phyloP scores from a whole-genome alignment of 768 basidiomycete species.

The Calocybe indica region DNA sequence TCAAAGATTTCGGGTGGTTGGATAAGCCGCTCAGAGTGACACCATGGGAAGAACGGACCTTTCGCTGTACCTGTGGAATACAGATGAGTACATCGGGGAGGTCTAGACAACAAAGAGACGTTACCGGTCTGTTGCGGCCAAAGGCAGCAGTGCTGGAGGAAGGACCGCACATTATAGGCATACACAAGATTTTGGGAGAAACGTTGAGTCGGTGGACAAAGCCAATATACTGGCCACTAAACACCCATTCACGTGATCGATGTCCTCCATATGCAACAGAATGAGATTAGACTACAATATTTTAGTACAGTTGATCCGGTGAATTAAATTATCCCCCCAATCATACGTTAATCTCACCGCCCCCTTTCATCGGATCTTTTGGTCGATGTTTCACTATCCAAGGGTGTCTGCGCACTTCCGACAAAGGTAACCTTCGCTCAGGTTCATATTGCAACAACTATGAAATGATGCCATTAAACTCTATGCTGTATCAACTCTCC shows the following conservation, averaged over 20 bases:
- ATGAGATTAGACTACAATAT: neutral
- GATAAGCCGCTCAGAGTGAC: neutral
- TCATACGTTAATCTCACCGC: slow-evolving; percentile 5
- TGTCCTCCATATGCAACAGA: slow-evolving; percentile 3
- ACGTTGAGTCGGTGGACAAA: neutral
- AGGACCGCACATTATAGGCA: slow-evolving; percentile 39
- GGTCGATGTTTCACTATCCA: slow-evolving; percentile 76
- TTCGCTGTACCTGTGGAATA: slow-evolving; percentile 36
- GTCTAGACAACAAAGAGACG: slow-evolving; percentile 10
- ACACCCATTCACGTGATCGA: neutral
- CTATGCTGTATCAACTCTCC: slow-evolving; percentile 6
- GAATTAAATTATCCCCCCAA: neutral
- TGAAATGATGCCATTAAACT: neutral
- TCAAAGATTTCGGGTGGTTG: neutral
- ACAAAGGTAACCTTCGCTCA: slow-evolving; percentile 65
- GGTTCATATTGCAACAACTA: slow-evolving; percentile 86
- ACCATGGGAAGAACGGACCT: slow-evolving; percentile 22
- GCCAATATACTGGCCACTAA: slow-evolving; percentile 5
- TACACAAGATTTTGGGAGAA: slow-evolving; percentile 29
- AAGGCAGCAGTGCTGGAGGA: slow-evolving; percentile 48
- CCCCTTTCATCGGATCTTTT: slow-evolving; percentile 30
- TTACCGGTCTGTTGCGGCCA: slow-evolving; percentile 48
- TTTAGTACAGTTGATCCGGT: neutral
- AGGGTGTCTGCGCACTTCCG: slow-evolving; percentile 73
- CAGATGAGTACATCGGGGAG: neutral